A percentile compares a stretch with the other conserved stretches of the same genome.
Evolutionary conservation across 2,329 filamentous ascomycete species (phyloP).

Genomic region (Lecanicillium sp.): DNA sequence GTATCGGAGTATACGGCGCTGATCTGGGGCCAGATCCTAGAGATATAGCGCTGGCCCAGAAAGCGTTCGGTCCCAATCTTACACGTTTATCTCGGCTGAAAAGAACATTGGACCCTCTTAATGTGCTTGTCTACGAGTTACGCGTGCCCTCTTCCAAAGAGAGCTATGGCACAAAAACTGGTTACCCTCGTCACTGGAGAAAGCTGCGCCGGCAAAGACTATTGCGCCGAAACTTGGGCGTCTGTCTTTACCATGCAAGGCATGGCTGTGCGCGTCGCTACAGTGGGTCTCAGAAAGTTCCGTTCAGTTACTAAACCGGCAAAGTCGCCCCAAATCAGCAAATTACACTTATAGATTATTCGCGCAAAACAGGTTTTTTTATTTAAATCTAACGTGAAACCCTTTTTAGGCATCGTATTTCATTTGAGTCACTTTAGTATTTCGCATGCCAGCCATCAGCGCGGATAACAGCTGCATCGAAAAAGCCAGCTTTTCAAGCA

Average conservation of each 20-base stretch:
- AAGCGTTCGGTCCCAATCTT: constrained; percentile 49
- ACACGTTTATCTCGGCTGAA: constrained; percentile 44
- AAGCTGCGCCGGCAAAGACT: constrained; percentile 50
- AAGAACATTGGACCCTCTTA: constrained; percentile 34
- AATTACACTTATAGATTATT: too few species aligned
- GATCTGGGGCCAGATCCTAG: constrained; percentile 56
- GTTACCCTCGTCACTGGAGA: constrained; percentile 50
- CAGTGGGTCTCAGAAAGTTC: too few species aligned
- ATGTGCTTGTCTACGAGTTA: constrained; percentile 46
- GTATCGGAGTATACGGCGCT: constrained; percentile 46
- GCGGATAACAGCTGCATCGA: constrained; percentile 3
- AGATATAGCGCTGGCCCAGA: constrained; percentile 40
- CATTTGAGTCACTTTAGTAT: background rate
- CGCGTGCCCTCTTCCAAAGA: constrained; percentile 42
- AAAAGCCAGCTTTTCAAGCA: constrained; percentile 6
- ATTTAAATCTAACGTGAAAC: too few species aligned
- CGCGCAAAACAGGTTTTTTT: too few species aligned
- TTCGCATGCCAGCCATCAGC: constrained; percentile 5
- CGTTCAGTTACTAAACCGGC: too few species aligned
- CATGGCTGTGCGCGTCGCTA: constrained; percentile 32
- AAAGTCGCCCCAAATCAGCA: too few species aligned
- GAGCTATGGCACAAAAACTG: constrained; percentile 29
- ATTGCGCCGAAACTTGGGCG: constrained; percentile 46
- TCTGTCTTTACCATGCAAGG: constrained; percentile 25
- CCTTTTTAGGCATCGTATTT: too few species aligned